A percentile compares a stretch with the other conserved stretches of the same genome.
Evolutionary conservation across 805 yeast species (phyloP).

Genomic region (Isabelozyma rhagii): DNA sequence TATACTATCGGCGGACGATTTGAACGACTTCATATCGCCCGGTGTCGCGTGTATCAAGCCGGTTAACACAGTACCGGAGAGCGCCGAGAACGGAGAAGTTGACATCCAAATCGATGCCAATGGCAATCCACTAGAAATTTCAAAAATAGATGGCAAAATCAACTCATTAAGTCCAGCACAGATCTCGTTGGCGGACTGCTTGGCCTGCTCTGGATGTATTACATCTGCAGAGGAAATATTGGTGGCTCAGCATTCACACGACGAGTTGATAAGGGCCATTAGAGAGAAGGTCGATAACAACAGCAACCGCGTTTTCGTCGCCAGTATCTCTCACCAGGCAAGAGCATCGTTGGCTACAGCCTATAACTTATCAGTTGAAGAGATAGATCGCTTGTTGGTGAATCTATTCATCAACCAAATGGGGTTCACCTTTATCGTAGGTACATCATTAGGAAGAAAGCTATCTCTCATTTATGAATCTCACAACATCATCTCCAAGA

Average conservation of each 20-base stretch:
- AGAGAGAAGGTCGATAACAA: constrained; percentile 19
- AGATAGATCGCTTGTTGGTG: constrained; percentile 60
- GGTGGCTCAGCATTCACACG: constrained; percentile 86
- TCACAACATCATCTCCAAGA: constrained; percentile 43
- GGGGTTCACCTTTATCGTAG: constrained; percentile 74
- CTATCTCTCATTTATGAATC: constrained; percentile 51
- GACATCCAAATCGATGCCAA: constrained; percentile 59
- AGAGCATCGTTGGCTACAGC: constrained; percentile 80
- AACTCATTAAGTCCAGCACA: constrained; percentile 71
- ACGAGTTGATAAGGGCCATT: constrained; percentile 65
- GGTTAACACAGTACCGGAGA: constrained; percentile 24
- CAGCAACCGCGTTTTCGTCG: constrained; percentile 51
- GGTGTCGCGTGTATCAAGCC: constrained; percentile 96
- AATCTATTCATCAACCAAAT: constrained; percentile 56
- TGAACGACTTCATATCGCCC: constrained; percentile 92
- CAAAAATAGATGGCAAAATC: constrained; percentile 52
- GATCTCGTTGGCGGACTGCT: constrained; percentile 85
- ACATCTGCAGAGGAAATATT: constrained; percentile 96
- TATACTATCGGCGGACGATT: constrained; percentile 79
- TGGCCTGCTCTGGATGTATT: constrained; percentile 96
- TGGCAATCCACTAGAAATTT: constrained; percentile 68
- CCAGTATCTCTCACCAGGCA: constrained; percentile 82
- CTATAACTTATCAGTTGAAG: constrained; percentile 46
- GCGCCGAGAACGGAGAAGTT: constrained; percentile 27
- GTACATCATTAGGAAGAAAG: constrained; percentile 78